Evolutionary conservation across 345 rosid genomes (phyloP), one percentile per base, ranked within the genome.

Genomic region (Hibiscus syriacus): DNA sequence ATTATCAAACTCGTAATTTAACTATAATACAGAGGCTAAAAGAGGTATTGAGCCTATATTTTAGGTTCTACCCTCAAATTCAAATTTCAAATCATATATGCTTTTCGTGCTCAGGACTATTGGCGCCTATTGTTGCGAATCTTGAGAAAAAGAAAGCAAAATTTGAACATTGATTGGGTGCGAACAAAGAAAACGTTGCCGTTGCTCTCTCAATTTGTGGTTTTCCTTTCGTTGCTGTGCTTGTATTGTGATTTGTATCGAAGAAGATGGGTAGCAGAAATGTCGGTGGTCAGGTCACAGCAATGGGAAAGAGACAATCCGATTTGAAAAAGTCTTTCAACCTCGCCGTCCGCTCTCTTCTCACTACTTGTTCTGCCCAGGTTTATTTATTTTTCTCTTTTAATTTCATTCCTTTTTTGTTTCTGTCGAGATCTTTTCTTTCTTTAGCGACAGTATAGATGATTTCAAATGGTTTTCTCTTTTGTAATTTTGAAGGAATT

Each of bases 331-430:
- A 75, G 55, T 82, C 86, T 12, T 89, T 87, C 80, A 85, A 81
- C 70, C 80, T 80, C 14, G 85, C 83, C 12, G 60, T 82, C 74
- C 86, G 81, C 25, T 81, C 84, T 58, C 82, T 89, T 54, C 90
- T 89, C 74, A 81, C 87, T 26, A 69, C 86, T 43, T 87, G 85
- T 75, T 74, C 86, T 67, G 73, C 68, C n/a, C 73, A 85, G 82
- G 96, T 45, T 45, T 45, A 16, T 89, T 67, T 10, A 8, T n/a
- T 27, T 6, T 3, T 26, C 17, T 38, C 34, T 26, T 56, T 23
- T 32, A 5, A 6, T 29, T 29, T 6, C 5, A 7, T 57, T 17
- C 4, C 1, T 13, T 30, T 9, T 20, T 7, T 1, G 4, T 2
- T 6, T 45, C 17, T 45, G 19, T 45, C 19, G 19, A 45, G 17